Conservation (phyloP, 148 eudicot species). For the Oxyria digyna region DNA sequence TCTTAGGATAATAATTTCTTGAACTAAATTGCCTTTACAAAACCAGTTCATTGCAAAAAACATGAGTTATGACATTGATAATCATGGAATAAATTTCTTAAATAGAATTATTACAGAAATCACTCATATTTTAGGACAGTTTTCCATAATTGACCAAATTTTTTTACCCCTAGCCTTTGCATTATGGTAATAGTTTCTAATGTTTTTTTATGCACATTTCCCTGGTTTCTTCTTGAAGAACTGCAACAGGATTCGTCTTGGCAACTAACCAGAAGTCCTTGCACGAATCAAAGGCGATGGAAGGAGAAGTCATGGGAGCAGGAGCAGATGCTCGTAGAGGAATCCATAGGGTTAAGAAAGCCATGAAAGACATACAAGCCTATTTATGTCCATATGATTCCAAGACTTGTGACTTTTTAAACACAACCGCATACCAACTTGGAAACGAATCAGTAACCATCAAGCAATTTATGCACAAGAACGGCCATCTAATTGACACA, state of each 20-base stretch:
- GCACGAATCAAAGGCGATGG: constrained; percentile 28
- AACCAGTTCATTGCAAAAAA: too few relatives aligned
- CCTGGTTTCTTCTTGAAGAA: constrained; percentile 23
- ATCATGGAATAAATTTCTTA: background rate
- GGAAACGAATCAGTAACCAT: constrained; percentile 32
- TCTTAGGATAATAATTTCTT: too few relatives aligned
- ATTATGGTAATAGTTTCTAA: background rate
- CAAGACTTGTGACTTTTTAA: constrained; percentile 24
- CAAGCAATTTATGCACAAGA: constrained; percentile 23
- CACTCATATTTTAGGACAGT: background rate
- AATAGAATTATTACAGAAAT: background rate
- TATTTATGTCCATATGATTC: constrained; percentile 46
- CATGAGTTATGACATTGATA: background rate
- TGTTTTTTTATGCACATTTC: background rate
- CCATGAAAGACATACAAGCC: constrained; percentile 28
- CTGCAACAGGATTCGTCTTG: constrained; percentile 32
- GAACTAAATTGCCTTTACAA: too few relatives aligned
- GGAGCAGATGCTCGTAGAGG: constrained; percentile 32
- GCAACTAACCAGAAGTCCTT: constrained; percentile 29
- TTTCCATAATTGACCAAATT: background rate
- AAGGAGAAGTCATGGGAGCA: constrained; percentile 35
- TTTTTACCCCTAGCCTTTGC: background rate
- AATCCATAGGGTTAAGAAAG: constrained; percentile 31
- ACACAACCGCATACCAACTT: constrained; percentile 31
- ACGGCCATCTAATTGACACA: constrained; percentile 23